These are phyloP conservation scores for Ostreobium quekettii DNA, from an alignment of 139 green algal genomes.

Conservation along the genomic window DNA sequence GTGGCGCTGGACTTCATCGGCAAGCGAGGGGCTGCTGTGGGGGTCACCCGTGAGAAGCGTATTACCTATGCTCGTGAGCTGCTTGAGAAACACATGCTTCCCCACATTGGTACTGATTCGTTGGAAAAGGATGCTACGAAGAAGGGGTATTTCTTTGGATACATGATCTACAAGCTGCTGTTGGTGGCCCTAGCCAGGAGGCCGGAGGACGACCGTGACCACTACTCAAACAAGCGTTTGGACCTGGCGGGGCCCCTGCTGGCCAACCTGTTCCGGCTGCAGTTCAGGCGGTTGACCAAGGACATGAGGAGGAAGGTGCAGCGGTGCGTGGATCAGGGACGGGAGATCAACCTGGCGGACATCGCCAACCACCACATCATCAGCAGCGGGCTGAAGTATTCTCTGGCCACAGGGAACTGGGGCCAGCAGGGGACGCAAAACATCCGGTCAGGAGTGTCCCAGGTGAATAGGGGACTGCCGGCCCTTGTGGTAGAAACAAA, in stretches of 20 bases:
- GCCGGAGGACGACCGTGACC: constrained; percentile 87
- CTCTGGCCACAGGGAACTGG: constrained; percentile 97
- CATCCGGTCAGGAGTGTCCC: constrained; percentile 71
- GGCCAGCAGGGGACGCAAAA: constrained; percentile 71
- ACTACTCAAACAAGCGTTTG: constrained; percentile 98
- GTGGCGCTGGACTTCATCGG: constrained; percentile 96
- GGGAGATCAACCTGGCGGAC: constrained; percentile 70
- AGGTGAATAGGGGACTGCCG: constrained; percentile 32
- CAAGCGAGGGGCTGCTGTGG: constrained; percentile 55
- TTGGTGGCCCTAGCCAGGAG: constrained; percentile 61
- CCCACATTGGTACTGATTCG: constrained; percentile 75
- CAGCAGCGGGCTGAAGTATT: constrained; percentile 87
- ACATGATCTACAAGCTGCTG: constrained; percentile 71
- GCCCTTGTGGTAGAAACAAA: not conserved
- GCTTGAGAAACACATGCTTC: constrained; percentile 93
- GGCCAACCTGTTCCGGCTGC: constrained; percentile 73
- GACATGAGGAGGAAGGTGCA: constrained; percentile 79
- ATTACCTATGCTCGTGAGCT: constrained; percentile 86
- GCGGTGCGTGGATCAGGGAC: constrained; percentile 53
- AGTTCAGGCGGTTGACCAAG: constrained; percentile 93
- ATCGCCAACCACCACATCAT: constrained; percentile 89
- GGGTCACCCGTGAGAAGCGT: constrained; percentile 71
- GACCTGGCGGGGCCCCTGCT: constrained; percentile 82
- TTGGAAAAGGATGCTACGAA: constrained; percentile 60
- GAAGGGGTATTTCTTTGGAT: constrained; percentile 69